These are phyloP conservation scores for Caloboletus firmus DNA, from an alignment of 1,284 basidiomycete genomes.

Conservation along the genomic window DNA sequence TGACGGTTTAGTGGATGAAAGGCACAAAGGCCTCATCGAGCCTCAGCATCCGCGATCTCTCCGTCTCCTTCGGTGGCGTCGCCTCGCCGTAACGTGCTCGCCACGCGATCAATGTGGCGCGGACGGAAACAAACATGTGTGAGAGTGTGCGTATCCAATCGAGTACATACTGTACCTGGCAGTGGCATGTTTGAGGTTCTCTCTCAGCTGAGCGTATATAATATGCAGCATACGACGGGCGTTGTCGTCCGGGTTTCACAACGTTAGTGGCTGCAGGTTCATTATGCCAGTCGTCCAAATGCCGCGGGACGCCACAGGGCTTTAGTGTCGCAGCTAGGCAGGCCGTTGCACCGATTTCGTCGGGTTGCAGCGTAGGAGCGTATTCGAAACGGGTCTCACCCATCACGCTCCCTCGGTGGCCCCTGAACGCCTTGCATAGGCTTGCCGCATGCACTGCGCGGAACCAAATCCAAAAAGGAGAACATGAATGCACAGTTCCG, in stretches of 20 bases:
- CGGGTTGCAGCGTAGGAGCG: too few species aligned
- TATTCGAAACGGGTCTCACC: too few species aligned
- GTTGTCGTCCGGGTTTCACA: not conserved
- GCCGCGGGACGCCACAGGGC: not conserved
- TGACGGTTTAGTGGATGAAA: not conserved
- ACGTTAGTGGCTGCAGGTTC: too few species aligned
- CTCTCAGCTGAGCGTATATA: too few species aligned
- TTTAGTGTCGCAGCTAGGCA: too few species aligned
- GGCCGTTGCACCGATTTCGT: too few species aligned
- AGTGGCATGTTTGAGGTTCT: not conserved
- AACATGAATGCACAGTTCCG: too few species aligned
- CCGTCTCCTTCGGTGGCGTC: not conserved
- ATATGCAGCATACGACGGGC: not conserved
- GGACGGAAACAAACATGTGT: not conserved
- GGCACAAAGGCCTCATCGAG: too few species aligned
- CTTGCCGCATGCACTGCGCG: too few species aligned
- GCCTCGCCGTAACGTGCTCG: not conserved
- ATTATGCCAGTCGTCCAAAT: not conserved
- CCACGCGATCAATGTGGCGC: conserved; percentile 1
- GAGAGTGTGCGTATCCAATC: not conserved
- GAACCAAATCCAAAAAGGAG: too few species aligned
- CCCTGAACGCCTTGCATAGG: too few species aligned
- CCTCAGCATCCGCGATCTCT: not conserved
- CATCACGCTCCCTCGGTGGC: too few species aligned
- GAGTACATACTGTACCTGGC: not conserved